These are phyloP conservation scores for Pichia inconspicua DNA, from an alignment of 1,139 yeast species.

Conservation along the genomic window DNA sequence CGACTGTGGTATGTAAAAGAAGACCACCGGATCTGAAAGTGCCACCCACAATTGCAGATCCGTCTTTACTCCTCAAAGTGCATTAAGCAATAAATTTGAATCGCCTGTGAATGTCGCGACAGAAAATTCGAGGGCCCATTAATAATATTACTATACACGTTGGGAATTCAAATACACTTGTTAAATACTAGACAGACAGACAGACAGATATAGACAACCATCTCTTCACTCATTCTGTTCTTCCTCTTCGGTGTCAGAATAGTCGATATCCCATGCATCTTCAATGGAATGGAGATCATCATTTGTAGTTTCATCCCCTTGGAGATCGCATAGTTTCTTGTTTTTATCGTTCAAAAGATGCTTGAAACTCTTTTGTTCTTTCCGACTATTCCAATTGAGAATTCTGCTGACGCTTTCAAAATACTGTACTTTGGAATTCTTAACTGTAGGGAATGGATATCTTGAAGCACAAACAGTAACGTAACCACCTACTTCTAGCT, in stretches of 20 bases:
- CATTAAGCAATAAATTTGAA: too few species aligned
- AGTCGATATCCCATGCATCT: constrained; percentile 26
- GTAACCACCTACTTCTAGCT: constrained; percentile 63
- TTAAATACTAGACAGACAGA: too few species aligned
- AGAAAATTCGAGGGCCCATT: too few species aligned
- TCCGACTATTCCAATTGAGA: constrained; percentile 80
- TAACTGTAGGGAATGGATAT: constrained; percentile 80
- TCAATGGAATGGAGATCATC: constrained; percentile 7
- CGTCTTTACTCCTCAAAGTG: too few species aligned
- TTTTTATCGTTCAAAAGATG: constrained; percentile 44
- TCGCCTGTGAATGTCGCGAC: too few species aligned
- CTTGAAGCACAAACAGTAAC: constrained; percentile 73
- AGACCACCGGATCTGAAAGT: too few species aligned
- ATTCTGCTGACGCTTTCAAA: constrained; percentile 78
- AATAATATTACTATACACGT: too few species aligned
- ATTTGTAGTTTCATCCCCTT: constrained; percentile 14
- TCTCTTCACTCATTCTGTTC: background rate
- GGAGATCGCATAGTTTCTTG: constrained; percentile 30
- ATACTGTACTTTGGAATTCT: constrained; percentile 67
- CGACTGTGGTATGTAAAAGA: too few species aligned
- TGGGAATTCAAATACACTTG: too few species aligned
- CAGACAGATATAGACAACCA: too few species aligned
- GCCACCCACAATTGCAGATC: too few species aligned
- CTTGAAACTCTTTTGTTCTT: constrained; percentile 69
- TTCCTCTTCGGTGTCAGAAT: constrained; percentile 18